A percentile compares a stretch with the other conserved stretches of the same genome.
Evolutionary conservation across 257 asterid genomes (phyloP).

Genomic region (Parsonsia alboflavescens): DNA sequence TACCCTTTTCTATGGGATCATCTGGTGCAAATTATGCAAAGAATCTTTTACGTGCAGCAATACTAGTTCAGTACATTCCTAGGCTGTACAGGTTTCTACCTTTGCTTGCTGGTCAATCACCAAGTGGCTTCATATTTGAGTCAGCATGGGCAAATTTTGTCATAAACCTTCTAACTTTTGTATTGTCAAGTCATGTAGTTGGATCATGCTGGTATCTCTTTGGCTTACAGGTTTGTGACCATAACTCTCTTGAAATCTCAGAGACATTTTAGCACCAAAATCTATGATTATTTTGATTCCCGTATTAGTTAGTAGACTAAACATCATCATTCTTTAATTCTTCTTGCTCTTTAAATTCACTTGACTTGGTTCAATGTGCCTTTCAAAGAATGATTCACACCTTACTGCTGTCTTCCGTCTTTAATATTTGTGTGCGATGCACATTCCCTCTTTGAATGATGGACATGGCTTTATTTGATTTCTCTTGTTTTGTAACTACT

Average conservation of each 20-base stretch:
- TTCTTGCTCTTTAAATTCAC: neutral
- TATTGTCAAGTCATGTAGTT: slow-evolving; percentile 74
- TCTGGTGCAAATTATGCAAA: slow-evolving; percentile 63
- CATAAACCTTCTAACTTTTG: slow-evolving; percentile 59
- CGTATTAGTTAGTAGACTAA: neutral
- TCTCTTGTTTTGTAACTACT: neutral
- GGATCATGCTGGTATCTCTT: slow-evolving; percentile 94
- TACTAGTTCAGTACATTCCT: slow-evolving; percentile 69
- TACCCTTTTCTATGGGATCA: slow-evolving; percentile 46
- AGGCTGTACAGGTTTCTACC: slow-evolving; percentile 71
- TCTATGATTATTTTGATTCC: neutral
- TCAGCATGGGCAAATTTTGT: slow-evolving; percentile 83
- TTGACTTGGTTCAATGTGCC: neutral
- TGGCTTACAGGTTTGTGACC: slow-evolving; percentile 57
- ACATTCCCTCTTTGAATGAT: neutral
- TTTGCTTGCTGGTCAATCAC: slow-evolving; percentile 65
- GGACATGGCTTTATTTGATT: neutral
- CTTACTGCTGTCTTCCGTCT: neutral
- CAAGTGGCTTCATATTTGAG: slow-evolving; percentile 74
- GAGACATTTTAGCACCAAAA: neutral
- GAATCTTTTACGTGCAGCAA: slow-evolving; percentile 54
- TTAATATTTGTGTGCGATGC: neutral
- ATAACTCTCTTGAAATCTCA: slow-evolving; percentile 1
- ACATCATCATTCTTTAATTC: neutral
- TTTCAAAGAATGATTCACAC: neutral